Percentiles rank a stretch among this genome's conserved stretches.
phyloP scores from a whole-genome alignment of 2,329 filamentous ascomycete species.

The Neopestalotiopsis rosae region DNA sequence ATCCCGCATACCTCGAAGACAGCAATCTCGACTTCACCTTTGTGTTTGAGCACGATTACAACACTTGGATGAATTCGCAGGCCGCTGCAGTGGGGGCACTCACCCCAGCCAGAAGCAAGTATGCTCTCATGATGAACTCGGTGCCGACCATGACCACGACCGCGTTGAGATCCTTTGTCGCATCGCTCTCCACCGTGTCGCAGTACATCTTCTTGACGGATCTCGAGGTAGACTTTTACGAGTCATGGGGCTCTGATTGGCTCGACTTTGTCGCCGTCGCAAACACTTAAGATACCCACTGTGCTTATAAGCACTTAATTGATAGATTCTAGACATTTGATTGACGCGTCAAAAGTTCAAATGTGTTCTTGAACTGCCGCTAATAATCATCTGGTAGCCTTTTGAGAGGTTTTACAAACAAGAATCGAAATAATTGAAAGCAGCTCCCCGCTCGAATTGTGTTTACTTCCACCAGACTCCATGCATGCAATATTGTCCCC shows the following conservation, averaged over 20 bases:
- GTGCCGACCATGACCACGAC: background rate
- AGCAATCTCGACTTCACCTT: conserved; percentile 2
- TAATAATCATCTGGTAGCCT: background rate
- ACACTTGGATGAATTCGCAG: background rate
- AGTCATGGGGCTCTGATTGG: background rate
- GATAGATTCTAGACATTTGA: background rate
- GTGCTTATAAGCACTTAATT: background rate
- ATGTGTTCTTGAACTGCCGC: background rate
- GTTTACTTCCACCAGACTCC: background rate
- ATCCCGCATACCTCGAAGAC: background rate
- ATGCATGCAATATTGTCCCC: background rate
- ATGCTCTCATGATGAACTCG: conserved; percentile 1
- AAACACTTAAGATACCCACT: background rate
- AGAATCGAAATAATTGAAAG: background rate
- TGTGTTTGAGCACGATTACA: conserved; percentile 6
- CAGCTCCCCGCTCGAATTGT: background rate
- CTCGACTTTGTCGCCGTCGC: background rate
- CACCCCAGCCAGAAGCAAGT: background rate
- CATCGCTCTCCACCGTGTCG: background rate
- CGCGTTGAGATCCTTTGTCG: background rate
- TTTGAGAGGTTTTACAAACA: too few species aligned
- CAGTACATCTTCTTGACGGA: conserved; percentile 7
- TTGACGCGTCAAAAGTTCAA: background rate
- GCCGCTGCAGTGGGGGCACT: background rate
- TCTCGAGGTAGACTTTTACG: background rate